These are phyloP conservation scores for Clonostachys solani DNA, from an alignment of 2,329 filamentous ascomycete genomes.

Conservation along the genomic window DNA sequence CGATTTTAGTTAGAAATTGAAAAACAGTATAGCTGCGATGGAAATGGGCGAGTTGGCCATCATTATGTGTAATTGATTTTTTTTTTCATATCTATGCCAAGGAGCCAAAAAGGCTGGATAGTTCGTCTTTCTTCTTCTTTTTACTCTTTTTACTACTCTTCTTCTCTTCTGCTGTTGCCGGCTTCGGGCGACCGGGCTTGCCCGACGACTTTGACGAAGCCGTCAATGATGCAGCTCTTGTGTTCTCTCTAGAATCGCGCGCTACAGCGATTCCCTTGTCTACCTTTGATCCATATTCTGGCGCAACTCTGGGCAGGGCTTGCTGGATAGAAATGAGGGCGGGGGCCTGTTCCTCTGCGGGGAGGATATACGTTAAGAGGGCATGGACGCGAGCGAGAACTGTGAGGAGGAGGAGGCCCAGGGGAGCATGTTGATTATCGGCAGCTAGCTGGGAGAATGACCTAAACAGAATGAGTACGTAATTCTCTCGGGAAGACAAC, in stretches of 20 bases:
- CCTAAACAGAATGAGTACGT: constrained; percentile 20
- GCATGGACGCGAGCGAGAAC: constrained; percentile 55
- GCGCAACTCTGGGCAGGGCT: too few species aligned
- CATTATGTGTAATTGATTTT: constrained; percentile 9
- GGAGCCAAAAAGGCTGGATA: constrained; percentile 69
- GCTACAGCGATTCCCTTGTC: too few species aligned
- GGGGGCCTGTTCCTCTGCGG: constrained; percentile 5
- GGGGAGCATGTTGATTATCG: constrained; percentile 67
- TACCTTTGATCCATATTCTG: too few species aligned
- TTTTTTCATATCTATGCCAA: constrained; percentile 23
- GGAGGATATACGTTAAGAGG: constrained; percentile 30
- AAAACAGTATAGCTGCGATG: too few species aligned
- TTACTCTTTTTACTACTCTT: constrained; percentile 45
- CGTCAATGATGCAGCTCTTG: too few species aligned
- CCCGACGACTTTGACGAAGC: too few species aligned
- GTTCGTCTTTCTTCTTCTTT: constrained; percentile 56
- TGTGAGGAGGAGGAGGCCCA: constrained; percentile 66
- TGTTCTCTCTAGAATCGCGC: too few species aligned
- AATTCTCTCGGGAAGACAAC: too few species aligned
- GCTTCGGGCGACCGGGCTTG: too few species aligned
- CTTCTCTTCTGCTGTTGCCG: constrained; percentile 14
- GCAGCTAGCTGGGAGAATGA: constrained; percentile 67
- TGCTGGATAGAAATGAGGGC: too few species aligned
- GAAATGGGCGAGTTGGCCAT: not conserved
- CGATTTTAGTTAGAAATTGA: too few species aligned